Percentiles rank a stretch among this genome's conserved stretches.
Conservation (phyloP, 108 stramenopile genomes). For the Nitzschia sp. region DNA sequence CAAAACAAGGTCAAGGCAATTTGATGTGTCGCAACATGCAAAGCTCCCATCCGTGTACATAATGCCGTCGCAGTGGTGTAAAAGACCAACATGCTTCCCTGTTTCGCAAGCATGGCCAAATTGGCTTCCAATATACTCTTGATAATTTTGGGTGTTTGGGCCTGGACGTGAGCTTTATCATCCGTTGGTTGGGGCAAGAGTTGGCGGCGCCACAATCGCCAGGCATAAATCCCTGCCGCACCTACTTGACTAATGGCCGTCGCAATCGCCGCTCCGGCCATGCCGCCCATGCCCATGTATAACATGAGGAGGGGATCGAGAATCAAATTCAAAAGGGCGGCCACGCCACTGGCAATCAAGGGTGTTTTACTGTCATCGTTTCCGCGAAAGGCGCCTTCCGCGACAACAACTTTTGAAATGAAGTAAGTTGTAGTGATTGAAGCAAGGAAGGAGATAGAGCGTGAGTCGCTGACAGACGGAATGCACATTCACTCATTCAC, state of each 20-base stretch:
- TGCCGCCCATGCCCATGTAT: slow-evolving; percentile 29
- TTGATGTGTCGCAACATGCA: slow-evolving; percentile 63
- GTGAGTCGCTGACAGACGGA: background rate
- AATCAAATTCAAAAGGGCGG: slow-evolving; percentile 46
- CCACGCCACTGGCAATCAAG: slow-evolving; percentile 38
- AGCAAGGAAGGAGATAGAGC: background rate
- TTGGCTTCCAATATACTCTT: slow-evolving; percentile 35
- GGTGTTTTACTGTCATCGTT: slow-evolving; percentile 57
- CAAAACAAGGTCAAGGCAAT: slow-evolving; percentile 49
- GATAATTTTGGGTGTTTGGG: slow-evolving; percentile 8
- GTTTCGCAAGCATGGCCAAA: slow-evolving; percentile 43
- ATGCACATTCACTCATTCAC: no score
- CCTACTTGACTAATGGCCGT: slow-evolving; percentile 51
- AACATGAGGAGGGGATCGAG: slow-evolving; percentile 75
- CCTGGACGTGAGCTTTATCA: background rate
- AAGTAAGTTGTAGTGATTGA: background rate
- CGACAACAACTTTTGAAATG: slow-evolving; percentile 28
- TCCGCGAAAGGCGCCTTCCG: slow-evolving; percentile 67
- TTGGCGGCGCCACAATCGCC: slow-evolving; percentile 29
- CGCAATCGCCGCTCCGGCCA: slow-evolving; percentile 62
- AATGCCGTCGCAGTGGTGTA: slow-evolving; percentile 63
- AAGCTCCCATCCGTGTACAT: slow-evolving; percentile 59
- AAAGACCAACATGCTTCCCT: slow-evolving; percentile 48
- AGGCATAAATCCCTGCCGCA: slow-evolving; percentile 36
- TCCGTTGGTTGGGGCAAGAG: slow-evolving; percentile 22